Evolutionary conservation across 768 basidiomycete genomes (phyloP).

Genomic region (Termitomyces bulborhizus): DNA sequence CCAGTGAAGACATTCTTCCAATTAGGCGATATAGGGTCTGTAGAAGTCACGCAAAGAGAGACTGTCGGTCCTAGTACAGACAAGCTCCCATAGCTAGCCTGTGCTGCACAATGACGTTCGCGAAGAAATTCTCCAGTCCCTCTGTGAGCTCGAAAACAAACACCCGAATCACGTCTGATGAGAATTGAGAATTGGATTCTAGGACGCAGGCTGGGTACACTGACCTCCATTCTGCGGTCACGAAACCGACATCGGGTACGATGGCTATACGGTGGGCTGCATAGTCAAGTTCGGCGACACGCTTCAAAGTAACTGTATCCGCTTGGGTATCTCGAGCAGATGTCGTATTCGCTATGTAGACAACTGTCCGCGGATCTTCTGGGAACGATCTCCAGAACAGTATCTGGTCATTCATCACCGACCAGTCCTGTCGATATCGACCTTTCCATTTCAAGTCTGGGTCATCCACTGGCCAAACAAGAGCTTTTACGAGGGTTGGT

Average conservation of each 20-base stretch:
- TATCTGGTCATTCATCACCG: not conserved
- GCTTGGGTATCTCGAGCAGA: not conserved
- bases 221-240: not conserved
- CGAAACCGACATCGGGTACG: not conserved
- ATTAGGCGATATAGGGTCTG: not conserved
- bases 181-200: not conserved
- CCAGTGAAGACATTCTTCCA: too few species aligned
- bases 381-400: not conserved
- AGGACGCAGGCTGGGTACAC: not conserved
- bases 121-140: constrained; percentile 6
- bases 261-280: not conserved
- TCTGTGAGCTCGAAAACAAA: constrained; percentile 3
- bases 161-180: not conserved
- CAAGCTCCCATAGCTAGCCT: constrained; percentile 1
- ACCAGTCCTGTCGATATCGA: not conserved
- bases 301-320: not conserved
- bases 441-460: not conserved
- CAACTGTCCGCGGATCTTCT: not conserved
- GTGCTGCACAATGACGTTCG: constrained; percentile 1
- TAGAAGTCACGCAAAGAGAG: not conserved
- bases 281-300: constrained; percentile 4
- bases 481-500: not conserved
- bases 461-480: not conserved
- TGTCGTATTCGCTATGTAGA: not conserved
- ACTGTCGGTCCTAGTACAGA: not conserved